Evolutionary conservation across 345 rosid genomes (phyloP).

Genomic region (Eucalyptus dawsonii): DNA sequence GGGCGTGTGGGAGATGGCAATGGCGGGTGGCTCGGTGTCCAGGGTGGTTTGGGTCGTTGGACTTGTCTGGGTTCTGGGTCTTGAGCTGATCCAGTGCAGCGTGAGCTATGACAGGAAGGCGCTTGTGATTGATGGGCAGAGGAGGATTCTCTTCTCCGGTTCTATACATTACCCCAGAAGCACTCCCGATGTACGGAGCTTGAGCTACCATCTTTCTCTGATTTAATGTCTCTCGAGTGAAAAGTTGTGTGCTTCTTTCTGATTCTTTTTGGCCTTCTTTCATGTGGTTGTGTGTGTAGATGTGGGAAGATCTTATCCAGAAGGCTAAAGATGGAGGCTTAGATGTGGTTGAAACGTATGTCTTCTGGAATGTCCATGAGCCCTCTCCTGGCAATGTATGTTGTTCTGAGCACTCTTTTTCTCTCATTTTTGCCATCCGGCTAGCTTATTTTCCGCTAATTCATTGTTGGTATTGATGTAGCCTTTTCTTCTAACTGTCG

Average conservation of each 20-base stretch:
- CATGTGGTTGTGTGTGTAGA: constrained; percentile 24
- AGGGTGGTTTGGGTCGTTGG: constrained; percentile 25
- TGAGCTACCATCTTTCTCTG: not conserved
- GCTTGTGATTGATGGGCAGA: constrained; percentile 70
- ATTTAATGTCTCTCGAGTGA: not conserved
- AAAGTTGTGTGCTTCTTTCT: not conserved
- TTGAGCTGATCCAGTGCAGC: constrained; percentile 34
- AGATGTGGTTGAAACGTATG: constrained; percentile 96
- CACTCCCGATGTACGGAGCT: constrained; percentile 57
- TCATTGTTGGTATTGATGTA: not conserved
- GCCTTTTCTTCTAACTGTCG: not conserved
- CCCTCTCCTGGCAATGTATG: constrained; percentile 91
- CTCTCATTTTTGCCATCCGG: not conserved
- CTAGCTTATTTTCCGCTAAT: not conserved
- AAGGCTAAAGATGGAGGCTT: constrained; percentile 97
- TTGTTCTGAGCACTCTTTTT: not conserved
- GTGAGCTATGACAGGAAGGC: constrained; percentile 91
- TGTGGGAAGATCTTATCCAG: constrained; percentile 99
- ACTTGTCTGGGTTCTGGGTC: constrained; percentile 26
- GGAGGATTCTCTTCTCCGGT: constrained; percentile 87
- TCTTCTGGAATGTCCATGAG: constrained; percentile 99
- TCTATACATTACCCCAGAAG: constrained; percentile 94
- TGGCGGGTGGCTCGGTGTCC: constrained; percentile 29
- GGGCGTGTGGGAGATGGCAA: not conserved
- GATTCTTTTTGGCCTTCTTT: not conserved